phyloP scores from a whole-genome alignment of 1,139 yeast species.

The Pichia sp. region DNA sequence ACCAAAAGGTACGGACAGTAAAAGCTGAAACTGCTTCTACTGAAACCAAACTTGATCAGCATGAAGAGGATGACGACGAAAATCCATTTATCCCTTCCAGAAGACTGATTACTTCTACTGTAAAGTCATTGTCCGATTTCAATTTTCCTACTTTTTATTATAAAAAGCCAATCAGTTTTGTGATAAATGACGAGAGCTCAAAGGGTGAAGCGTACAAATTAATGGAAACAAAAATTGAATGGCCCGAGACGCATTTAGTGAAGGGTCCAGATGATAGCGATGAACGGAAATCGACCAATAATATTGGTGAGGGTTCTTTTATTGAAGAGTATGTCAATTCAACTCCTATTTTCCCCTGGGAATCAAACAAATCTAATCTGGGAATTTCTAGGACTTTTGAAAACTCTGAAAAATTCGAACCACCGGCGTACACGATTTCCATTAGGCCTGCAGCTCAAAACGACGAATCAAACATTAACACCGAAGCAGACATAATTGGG shows the following conservation, averaged over 20 bases:
- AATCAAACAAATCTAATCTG: slow-evolving; percentile 10
- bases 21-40: too few relatives aligned
- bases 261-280: not conserved
- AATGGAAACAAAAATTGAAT: slow-evolving; percentile 25
- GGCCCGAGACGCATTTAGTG: slow-evolving; percentile 6
- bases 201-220: slow-evolving; percentile 34
- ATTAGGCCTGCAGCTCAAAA: slow-evolving; percentile 3
- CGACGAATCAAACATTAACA: slow-evolving; percentile 1
- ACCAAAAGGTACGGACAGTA: too few relatives aligned
- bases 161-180: slow-evolving; percentile 7
- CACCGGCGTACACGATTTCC: slow-evolving; percentile 12
- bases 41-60: too few relatives aligned
- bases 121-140: not conserved
- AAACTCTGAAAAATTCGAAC: slow-evolving; percentile 10
- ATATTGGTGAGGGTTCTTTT: not conserved
- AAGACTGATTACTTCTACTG: not conserved
- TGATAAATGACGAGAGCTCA: slow-evolving; percentile 11
- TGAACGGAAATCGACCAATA: not conserved
- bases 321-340: slow-evolving; percentile 14
- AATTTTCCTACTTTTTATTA: slow-evolving; percentile 15
- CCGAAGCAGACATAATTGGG: slow-evolving; percentile 13
- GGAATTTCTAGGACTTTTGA: slow-evolving; percentile 15
- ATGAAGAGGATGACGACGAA: too few relatives aligned
- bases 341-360: slow-evolving; percentile 41
- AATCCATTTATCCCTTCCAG: too few relatives aligned